Evolutionary conservation across 495 filamentous ascomycete species (phyloP), one percentile per base, ranked within the genome.

Genomic region (Tuber indicum): DNA sequence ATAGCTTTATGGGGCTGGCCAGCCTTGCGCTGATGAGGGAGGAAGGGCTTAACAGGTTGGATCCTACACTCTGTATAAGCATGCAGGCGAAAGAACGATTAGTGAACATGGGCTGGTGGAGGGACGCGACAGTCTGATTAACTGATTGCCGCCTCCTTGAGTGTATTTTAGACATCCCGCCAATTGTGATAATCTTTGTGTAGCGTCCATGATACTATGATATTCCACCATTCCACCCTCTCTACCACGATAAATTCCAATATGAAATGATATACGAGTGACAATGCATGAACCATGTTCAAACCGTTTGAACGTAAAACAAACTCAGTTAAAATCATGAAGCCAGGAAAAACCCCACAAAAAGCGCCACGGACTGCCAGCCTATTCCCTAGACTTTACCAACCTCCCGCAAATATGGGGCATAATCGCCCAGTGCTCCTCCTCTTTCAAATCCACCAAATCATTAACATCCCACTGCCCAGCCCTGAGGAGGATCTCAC

Each of bases 1-100:
- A 99, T 81, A 92, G 91, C 1, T 97, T 92, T 84, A 90, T 98
- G 73, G 96, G 95, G 5, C 88, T 98, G 52, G 90, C 94, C 0
- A 90, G 91, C 5, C 85, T 99, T 39, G 90, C 90, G 0, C 88
- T 89, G 21, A 88, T 93, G 84, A 87, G 87, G 14, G 89, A 92
- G 86, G 82, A 86, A 73, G 86, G 90, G 0, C 76, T 95, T 43
- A 88, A 87, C 46, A 79, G 81, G 32, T 85, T 93, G n/a, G 93
- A 97, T 84, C 86, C 91, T 17, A 87, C 87, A 10, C 83, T 95
- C 62, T 94, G 92, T 79, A 85, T 92, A 52, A 92, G 90, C 72
- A 81, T 82, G 21, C 83, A 87, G 8, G 86, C 88, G 43, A 86
- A 86, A 72, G 79, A 83, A 52, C 86, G 85, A 66, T 83, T 91